These are phyloP conservation scores for Byssothecium circinans DNA, from an alignment of 2,329 filamentous ascomycete species.

Conservation along the genomic window DNA sequence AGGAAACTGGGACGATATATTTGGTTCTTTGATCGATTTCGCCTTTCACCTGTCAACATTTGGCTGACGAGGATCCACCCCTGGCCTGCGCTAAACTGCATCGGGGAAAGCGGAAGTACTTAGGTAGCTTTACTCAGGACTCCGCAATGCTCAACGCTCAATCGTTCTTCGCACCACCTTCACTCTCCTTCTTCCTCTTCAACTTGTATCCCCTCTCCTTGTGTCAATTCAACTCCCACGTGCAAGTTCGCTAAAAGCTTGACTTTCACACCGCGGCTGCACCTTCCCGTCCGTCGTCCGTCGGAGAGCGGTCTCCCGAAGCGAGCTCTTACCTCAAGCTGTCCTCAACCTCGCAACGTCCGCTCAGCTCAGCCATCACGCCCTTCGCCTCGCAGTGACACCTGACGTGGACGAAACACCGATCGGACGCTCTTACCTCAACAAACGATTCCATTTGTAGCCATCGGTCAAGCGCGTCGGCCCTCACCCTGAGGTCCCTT, in stretches of 20 bases:
- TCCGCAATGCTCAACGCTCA: conserved; percentile 11
- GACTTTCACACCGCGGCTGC: conserved; percentile 6
- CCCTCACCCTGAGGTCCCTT: background rate
- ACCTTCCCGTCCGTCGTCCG: conserved; percentile 16
- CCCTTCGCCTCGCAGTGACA: background rate
- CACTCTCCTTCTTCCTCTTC: conserved; percentile 7
- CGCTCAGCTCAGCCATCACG: background rate
- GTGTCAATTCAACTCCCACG: background rate
- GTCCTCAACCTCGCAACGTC: conserved; percentile 7
- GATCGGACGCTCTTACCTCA: too few species aligned
- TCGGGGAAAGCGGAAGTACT: conserved; percentile 7
- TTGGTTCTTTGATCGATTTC: background rate
- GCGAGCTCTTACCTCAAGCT: conserved; percentile 9
- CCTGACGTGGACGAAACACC: background rate
- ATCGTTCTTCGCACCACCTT: conserved; percentile 2
- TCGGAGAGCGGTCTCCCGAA: conserved; percentile 21
- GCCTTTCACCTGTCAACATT: background rate
- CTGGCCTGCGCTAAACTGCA: conserved; percentile 4
- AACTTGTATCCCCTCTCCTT: background rate
- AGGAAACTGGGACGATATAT: background rate
- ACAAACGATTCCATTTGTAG: background rate
- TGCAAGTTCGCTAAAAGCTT: background rate
- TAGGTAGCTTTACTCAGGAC: background rate
- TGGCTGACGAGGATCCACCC: conserved; percentile 5
- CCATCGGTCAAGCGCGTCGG: background rate